phyloP scores from a whole-genome alignment of 176 grass and related monocot genomes.

The Oryza australiensis region DNA sequence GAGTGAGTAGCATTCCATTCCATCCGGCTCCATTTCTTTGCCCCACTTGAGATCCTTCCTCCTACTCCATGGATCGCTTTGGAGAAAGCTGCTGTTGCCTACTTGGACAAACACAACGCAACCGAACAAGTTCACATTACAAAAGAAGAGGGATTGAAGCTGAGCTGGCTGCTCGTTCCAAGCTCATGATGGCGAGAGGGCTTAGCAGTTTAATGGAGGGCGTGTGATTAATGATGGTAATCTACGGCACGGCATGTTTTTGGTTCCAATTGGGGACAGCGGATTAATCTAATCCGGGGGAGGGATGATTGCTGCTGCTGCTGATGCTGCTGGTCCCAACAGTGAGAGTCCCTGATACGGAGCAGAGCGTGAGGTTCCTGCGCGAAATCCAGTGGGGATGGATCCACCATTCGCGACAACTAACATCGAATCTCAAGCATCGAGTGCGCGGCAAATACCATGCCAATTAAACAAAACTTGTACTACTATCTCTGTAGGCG shows the following conservation, averaged over 20 bases:
- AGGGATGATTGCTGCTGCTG: not conserved
- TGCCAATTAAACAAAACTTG: not conserved
- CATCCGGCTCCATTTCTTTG: not conserved
- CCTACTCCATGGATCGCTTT: not conserved
- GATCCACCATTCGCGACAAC: constrained; percentile 16
- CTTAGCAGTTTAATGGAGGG: not conserved
- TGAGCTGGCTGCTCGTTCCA: not conserved
- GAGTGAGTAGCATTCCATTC: not conserved
- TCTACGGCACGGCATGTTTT: constrained; percentile 17
- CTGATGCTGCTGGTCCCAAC: not conserved
- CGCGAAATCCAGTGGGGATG: not conserved
- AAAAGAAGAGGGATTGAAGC: no score
- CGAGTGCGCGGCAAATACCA: constrained; percentile 5
- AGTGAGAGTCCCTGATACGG: constrained; percentile 13
- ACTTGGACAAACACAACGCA: not conserved
- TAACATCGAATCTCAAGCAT: constrained; percentile 9
- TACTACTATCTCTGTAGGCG: not conserved
- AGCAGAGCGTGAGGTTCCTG: constrained; percentile 11
- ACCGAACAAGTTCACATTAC: not conserved
- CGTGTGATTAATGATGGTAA: constrained; percentile 1
- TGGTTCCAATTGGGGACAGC: not conserved
- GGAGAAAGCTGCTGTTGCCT: not conserved
- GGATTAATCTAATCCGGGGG: not conserved
- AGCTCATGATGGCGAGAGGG: not conserved
- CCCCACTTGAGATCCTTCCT: not conserved